Base-by-base conservation (phyloP, 768 basidiomycete species). In the Pleurotus djamor region DNA sequence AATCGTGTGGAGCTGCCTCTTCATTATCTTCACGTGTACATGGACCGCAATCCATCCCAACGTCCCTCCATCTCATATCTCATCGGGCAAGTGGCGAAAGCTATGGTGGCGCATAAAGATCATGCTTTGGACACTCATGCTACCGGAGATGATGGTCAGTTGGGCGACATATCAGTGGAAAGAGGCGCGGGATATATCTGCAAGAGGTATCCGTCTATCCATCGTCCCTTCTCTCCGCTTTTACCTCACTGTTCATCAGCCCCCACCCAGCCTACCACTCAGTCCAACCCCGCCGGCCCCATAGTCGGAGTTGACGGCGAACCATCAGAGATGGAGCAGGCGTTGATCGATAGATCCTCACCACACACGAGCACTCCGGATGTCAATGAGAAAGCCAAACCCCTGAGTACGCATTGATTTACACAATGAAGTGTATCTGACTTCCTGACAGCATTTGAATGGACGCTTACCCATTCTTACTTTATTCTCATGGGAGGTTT, bases 1-100 rank as follows among this genome's bases (percentile, higher is more conserved):
- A 50, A 71, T 73, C 48, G 55, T 71, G 14, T 65, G 63, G 63
- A 64, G 65, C 51, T 72, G 69, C 17, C 9, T 69, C n/a, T 52
- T 63, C 12, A 69, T 71, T 2, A 58, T 72, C 0, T 65, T 73
- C 16, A 59, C 64, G 12, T 73, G 72, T 54, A 65, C 64, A 13
- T 73, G 71, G 72, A 64, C 63, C 10, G 59, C 67, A 4, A 57
- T 71, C 6, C 72, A 73, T 32, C 69, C 67, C 13, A 71, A 73
- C 57, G 62, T 73, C 17, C 69, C 72, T 1, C 45, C 45, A 7
- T 4, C 12, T 2, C 9, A 34, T 43, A 14, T 35, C n/a, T 55
- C 35, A n/a, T 17, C 12, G n/a, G 4, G 38, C n/a, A 41, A 41
- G n/a, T 41, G 38, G 38, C 1, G 4, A 4, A 41, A 10, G 38